Conservation (phyloP, 768 basidiomycete genomes). For the Rhizopogon rudus region DNA sequence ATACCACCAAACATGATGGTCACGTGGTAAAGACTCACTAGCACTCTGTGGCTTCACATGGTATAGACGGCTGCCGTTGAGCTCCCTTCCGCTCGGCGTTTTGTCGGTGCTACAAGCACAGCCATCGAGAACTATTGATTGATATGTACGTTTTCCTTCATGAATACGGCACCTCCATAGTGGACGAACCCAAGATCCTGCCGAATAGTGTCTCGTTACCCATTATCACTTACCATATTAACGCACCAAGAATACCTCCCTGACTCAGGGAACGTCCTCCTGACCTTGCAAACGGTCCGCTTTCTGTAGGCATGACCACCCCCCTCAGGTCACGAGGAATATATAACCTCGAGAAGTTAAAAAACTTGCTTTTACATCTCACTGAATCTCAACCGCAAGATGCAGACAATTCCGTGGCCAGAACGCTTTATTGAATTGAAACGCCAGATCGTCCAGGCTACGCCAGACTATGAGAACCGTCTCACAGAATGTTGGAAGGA, state of each 20-base stretch:
- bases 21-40: too few species aligned
- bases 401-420: conserved; percentile 10
- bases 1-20: neutral
- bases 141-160: neutral
- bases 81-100: neutral
- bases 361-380: neutral
- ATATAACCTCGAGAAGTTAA: neutral
- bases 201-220: neutral
- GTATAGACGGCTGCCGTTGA: neutral
- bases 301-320: neutral
- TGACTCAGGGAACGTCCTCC: neutral
- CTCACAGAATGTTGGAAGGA: conserved; percentile 57
- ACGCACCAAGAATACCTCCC: neutral
- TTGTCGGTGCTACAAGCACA: neutral
- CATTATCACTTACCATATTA: neutral
- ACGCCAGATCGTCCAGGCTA: conserved; percentile 45
- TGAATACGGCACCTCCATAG: neutral
- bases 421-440: conserved; percentile 56
- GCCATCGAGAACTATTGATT: neutral
- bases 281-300: conserved; percentile 3
- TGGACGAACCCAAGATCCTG: neutral
- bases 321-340: conserved; percentile 7
- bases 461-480: conserved; percentile 36
- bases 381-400: conserved; percentile 1
- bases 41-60: too few species aligned